A percentile compares a stretch with the other conserved stretches of the same genome.
These are phyloP conservation scores for Tagetes patula DNA, from an alignment of 129 eudicot species.

Conservation along the genomic window DNA sequence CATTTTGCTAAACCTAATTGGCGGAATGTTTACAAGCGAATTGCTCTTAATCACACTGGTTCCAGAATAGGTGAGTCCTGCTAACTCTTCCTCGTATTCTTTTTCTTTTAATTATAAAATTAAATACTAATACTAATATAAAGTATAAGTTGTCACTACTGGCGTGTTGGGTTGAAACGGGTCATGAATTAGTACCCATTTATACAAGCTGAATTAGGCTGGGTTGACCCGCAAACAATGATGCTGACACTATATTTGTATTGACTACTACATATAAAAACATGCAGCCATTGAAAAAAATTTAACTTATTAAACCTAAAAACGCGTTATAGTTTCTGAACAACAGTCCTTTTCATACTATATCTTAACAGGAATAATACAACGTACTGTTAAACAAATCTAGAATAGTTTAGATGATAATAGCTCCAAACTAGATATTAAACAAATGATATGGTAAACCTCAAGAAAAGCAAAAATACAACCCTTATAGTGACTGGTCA, in stretches of 20 bases:
- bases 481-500: constrained; percentile 14
- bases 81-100: neutral
- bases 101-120: neutral
- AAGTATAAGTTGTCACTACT: neutral
- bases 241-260: constrained; percentile 8
- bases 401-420: constrained; percentile 19
- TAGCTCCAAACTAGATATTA: constrained; percentile 23
- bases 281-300: constrained; percentile 13
- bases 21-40: constrained; percentile 63
- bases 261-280: constrained; percentile 28
- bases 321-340: constrained; percentile 29
- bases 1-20: constrained; percentile 87
- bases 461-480: constrained; percentile 26
- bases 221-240: neutral
- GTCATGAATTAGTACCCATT: neutral
- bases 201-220: neutral
- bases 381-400: neutral
- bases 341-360: constrained; percentile 22
- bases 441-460: constrained; percentile 5
- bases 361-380: constrained; percentile 13
- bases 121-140: neutral
- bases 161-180: neutral
- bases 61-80: constrained; percentile 56
- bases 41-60: constrained; percentile 65
- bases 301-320: constrained; percentile 22